phyloP scores from a whole-genome alignment of 2,329 filamentous ascomycete species.

The Ustulina deusta region DNA sequence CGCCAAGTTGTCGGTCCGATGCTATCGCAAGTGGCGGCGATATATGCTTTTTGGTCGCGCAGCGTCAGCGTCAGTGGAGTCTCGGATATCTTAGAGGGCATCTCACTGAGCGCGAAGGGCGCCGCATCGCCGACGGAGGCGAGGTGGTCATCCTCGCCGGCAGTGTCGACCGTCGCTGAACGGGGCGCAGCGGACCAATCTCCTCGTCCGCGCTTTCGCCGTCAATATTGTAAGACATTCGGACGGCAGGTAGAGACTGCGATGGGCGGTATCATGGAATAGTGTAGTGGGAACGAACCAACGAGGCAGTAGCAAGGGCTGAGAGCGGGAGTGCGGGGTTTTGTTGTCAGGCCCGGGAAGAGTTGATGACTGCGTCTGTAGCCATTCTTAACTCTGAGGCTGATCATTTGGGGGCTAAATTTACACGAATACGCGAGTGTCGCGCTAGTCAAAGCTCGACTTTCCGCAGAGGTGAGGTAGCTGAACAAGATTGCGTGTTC shows the following conservation, averaged over 20 bases:
- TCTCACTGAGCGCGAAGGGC: conserved; percentile 14
- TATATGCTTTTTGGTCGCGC: conserved; percentile 14
- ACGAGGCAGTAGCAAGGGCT: too few species aligned
- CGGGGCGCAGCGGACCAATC: conserved; percentile 14
- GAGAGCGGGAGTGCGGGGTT: too few species aligned
- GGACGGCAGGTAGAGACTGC: neutral
- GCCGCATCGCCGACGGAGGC: conserved; percentile 14
- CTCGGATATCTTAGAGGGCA: neutral
- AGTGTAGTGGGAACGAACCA: too few species aligned
- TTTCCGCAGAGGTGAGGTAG: too few species aligned
- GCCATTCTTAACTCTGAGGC: too few species aligned
- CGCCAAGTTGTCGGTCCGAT: neutral
- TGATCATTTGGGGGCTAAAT: too few species aligned
- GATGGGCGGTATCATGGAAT: too few species aligned
- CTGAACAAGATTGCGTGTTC: too few species aligned
- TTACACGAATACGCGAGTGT: too few species aligned
- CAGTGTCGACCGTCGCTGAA: conserved; percentile 23
- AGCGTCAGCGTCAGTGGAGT: neutral
- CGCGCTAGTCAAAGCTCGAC: too few species aligned
- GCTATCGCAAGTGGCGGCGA: neutral
- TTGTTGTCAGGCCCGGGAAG: too few species aligned
- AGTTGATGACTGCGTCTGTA: too few species aligned
- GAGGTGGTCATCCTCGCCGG: conserved; percentile 1
- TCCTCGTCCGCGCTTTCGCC: conserved; percentile 8
- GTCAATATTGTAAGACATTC: neutral